Conservation (phyloP, 2,329 filamentous ascomycete species). For the Fusarium circinatum region DNA sequence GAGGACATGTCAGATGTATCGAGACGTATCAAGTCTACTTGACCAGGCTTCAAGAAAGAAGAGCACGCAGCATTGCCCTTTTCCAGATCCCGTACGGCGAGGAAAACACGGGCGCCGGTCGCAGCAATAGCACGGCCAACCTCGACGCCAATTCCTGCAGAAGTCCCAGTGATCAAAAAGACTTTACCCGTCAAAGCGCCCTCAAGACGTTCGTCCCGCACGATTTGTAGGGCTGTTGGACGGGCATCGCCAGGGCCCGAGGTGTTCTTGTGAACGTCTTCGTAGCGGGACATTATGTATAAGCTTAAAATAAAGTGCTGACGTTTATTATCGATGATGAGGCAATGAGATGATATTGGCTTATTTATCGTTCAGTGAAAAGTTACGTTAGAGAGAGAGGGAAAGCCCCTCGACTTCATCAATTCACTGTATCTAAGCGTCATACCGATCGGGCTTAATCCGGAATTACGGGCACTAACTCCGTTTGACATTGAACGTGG, state of each 20-base stretch:
- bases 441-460: background rate
- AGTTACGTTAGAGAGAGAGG: background rate
- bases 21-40: slow-evolving; percentile 26
- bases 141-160: slow-evolving; percentile 56
- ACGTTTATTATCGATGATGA: accelerated
- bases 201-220: slow-evolving; percentile 47
- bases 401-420: background rate
- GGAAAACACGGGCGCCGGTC: slow-evolving; percentile 45
- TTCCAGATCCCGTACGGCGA: slow-evolving; percentile 25
- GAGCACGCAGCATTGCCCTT: slow-evolving; percentile 19
- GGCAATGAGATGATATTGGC: background rate
- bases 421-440: background rate
- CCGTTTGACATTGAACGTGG: background rate
- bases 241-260: slow-evolving; percentile 46
- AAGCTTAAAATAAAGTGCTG: background rate
- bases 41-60: slow-evolving; percentile 4
- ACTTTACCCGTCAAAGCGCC: slow-evolving; percentile 48
- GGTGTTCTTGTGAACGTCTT: background rate
- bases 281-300: slow-evolving; percentile 11
- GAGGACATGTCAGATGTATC: slow-evolving; percentile 36
- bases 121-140: slow-evolving; percentile 55
- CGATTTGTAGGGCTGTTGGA: slow-evolving; percentile 52
- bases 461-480: background rate
- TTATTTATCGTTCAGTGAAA: background rate
- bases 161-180: slow-evolving; percentile 55